phyloP scores from a whole-genome alignment of 1,284 basidiomycete genomes.

The Boletus mariae region DNA sequence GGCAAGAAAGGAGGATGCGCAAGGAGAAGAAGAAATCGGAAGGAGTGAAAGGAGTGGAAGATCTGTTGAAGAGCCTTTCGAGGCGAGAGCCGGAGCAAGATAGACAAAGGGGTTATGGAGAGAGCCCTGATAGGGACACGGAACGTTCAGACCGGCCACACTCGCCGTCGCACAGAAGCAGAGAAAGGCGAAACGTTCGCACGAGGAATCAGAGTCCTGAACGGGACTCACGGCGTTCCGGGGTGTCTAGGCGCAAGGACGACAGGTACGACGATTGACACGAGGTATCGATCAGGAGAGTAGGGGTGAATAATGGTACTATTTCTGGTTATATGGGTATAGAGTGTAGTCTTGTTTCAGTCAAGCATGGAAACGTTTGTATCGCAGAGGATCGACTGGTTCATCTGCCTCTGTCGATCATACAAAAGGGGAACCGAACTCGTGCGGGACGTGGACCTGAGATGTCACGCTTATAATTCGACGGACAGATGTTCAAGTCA shows the following conservation, averaged over 20 bases:
- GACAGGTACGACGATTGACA: constrained; percentile 6
- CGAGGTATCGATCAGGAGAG: constrained; percentile 1
- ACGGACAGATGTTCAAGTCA: not conserved
- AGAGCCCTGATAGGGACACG: constrained; percentile 9
- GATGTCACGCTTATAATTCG: not conserved
- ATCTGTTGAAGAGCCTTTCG: constrained; percentile 37
- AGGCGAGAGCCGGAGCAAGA: constrained; percentile 13
- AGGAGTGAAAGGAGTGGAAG: constrained; percentile 43
- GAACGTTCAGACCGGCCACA: constrained; percentile 8
- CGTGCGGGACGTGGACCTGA: not conserved
- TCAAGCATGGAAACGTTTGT: constrained; percentile 1
- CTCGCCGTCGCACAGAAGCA: constrained; percentile 12
- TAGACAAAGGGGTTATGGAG: constrained; percentile 5
- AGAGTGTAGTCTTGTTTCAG: constrained; percentile 4
- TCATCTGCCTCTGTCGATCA: constrained; percentile 3
- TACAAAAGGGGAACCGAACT: not conserved
- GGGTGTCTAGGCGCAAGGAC: not conserved
- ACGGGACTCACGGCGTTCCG: constrained; percentile 5
- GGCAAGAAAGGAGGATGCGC: constrained; percentile 54
- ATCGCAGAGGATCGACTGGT: not conserved
- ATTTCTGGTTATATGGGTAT: not conserved
- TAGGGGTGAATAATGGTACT: constrained; percentile 1
- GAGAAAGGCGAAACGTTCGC: constrained; percentile 6
- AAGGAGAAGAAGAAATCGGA: constrained; percentile 42
- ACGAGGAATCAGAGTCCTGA: constrained; percentile 19